Base-by-base conservation (phyloP, 805 yeast genomes). In the Saccharomycopsis fibuligera region DNA sequence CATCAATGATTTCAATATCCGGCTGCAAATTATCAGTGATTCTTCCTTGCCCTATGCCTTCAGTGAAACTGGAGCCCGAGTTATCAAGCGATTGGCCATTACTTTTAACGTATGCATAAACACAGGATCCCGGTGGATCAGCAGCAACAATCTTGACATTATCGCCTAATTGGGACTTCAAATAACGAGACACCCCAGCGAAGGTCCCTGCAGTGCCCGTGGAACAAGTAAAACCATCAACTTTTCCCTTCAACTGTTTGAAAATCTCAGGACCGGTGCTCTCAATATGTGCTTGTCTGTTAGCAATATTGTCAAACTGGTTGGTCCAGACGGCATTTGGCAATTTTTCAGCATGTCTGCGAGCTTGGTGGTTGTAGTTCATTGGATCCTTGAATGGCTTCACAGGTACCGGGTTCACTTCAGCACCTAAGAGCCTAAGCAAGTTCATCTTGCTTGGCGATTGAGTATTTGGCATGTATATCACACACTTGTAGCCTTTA, bases 1-100 rank as follows among this genome's bases (percentile, higher is more conserved):
- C 95, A 61, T 90, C 96, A 33, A 87, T 72, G 29, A 81, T 63
- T 6, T 73, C 82, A 25, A 88, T 68, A 54, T 87, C 96, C 39
- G 79, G 84, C 16, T 71, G 72, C 64, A 90, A 73, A 64, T 90
- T 90, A 54, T 77, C 83, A 4, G 96, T 90, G 58, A 90, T 83
- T 58, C 97, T 76, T 41, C 96, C 96, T 67, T 90, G 97, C 25
- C 97, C 97, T 67, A 90, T 88, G 29, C 97, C 97, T 68, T 90
- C 97, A 25, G 96, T 90, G 65, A 90, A 88, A 0, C 95, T 84
- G 2, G 87, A 78, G 27, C 97, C 97, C 1, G 76, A 73, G 59
- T 89, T 76, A 38, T 79, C 87, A 49, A 83, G 66, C 9, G 75
- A 72, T 61, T 81, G 69, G 29, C 91, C 91, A 16, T 80, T 78